phyloP scores from a whole-genome alignment of 2,329 filamentous ascomycete genomes.

The Aspergillus sp. region DNA sequence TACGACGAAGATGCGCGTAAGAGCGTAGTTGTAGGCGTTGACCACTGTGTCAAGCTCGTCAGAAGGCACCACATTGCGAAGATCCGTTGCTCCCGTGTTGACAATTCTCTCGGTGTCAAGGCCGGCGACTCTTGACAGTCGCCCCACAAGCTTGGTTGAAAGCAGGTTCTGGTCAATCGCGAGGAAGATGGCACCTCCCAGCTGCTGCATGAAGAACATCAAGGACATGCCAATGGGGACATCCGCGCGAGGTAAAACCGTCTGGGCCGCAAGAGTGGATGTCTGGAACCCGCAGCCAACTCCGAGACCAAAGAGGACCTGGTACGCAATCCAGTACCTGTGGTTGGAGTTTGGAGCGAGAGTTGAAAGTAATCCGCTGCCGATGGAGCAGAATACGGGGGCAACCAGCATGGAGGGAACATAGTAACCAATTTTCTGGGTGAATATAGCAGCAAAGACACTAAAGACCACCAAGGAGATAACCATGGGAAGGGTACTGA shows the following conservation, averaged over 20 bases:
- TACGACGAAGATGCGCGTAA: constrained; percentile 13
- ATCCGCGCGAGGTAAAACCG: constrained; percentile 33
- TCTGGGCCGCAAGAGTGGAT: constrained; percentile 11
- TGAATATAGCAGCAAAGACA: constrained; percentile 1
- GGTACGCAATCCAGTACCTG: constrained; percentile 22
- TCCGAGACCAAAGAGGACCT: constrained; percentile 15
- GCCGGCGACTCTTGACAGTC: constrained; percentile 5
- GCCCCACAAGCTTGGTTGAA: constrained; percentile 1
- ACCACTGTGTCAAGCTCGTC: constrained; percentile 31
- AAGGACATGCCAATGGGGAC: constrained; percentile 41
- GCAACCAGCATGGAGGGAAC: constrained; percentile 8
- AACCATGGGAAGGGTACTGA: constrained; percentile 16
- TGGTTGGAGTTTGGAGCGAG: constrained; percentile 9
- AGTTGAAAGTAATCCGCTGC: constrained; percentile 11
- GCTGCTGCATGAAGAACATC: constrained; percentile 41
- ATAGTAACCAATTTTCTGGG: constrained; percentile 14
- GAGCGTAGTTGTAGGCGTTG: constrained; percentile 17
- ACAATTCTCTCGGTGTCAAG: constrained; percentile 8
- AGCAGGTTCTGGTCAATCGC: constrained; percentile 23
- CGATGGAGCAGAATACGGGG: constrained; percentile 6
- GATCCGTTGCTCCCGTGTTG: constrained; percentile 10
- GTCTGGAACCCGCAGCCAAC: constrained; percentile 21
- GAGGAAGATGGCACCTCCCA: constrained; percentile 45
- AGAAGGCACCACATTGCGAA: not conserved
- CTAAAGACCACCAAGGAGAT: constrained; percentile 3